These are phyloP conservation scores for Hypoxylon crocopeplum DNA, from an alignment of 495 filamentous ascomycete species.

Conservation along the genomic window DNA sequence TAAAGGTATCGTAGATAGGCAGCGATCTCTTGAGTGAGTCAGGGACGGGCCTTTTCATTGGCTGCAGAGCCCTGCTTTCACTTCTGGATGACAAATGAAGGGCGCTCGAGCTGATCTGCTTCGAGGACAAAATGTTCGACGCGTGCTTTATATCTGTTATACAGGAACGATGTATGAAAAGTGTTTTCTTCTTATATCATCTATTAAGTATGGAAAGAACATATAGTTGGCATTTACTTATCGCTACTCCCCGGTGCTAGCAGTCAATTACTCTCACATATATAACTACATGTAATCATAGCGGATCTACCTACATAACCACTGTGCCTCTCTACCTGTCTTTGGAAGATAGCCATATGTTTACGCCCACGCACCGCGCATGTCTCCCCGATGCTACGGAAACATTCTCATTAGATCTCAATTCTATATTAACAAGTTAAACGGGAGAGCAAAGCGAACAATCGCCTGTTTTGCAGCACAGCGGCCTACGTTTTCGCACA, in stretches of 20 bases:
- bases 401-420: background rate
- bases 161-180: background rate
- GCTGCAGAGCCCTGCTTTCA: background rate
- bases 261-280: too few relatives aligned
- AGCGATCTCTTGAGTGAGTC: background rate
- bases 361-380: constrained; percentile 3
- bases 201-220: too few relatives aligned
- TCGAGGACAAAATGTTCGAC: background rate
- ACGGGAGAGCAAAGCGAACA: background rate
- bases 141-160: background rate
- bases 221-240: too few relatives aligned
- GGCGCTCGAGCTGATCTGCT: background rate
- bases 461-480: background rate
- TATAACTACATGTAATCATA: too few relatives aligned
- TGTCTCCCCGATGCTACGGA: constrained; percentile 5
- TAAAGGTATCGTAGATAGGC: background rate
- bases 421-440: background rate
- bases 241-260: too few relatives aligned
- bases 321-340: too few relatives aligned
- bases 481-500: background rate
- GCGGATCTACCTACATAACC: too few relatives aligned
- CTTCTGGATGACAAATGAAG: background rate
- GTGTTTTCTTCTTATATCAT: too few relatives aligned
- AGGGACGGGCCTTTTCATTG: background rate
- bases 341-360: background rate